Conservation (phyloP, 164 flowering plant genomes). For the Magnolia sinica region DNA sequence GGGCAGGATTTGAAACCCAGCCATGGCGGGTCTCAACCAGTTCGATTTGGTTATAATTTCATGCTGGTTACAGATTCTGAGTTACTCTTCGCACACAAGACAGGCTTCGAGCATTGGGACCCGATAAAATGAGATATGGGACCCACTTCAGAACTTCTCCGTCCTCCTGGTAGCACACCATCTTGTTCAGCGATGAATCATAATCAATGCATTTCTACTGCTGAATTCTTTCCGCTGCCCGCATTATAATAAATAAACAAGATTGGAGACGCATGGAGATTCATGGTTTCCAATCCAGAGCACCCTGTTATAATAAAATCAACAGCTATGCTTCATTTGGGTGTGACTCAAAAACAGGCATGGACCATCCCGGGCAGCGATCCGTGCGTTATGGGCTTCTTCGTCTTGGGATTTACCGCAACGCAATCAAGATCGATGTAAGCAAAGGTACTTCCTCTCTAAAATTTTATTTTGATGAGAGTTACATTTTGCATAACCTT, state of each 20-base stretch:
- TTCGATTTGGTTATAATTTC: not conserved
- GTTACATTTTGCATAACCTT: not conserved
- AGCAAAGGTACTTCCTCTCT: constrained; percentile 2
- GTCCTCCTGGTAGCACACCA: not conserved
- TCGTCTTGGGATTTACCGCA: not conserved
- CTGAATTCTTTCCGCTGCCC: not conserved
- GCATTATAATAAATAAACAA: not conserved
- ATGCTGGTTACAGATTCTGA: not conserved
- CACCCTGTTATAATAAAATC: not conserved
- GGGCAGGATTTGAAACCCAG: not conserved
- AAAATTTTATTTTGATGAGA: not conserved
- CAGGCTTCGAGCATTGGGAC: no score
- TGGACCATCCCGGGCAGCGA: not conserved
- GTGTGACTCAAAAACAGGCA: not conserved
- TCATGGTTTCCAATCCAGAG: no score
- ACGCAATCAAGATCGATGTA: not conserved
- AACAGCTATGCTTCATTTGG: not conserved
- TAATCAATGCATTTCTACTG: not conserved
- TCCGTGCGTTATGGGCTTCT: not conserved
- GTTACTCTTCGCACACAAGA: not conserved
- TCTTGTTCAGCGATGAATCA: not conserved
- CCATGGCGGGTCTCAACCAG: not conserved
- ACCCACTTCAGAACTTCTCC: not conserved
- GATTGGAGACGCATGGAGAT: not conserved
- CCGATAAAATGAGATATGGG: not conserved